These are phyloP conservation scores for Aspergillus funiculosus DNA, from an alignment of 495 filamentous ascomycete genomes.

Conservation along the genomic window DNA sequence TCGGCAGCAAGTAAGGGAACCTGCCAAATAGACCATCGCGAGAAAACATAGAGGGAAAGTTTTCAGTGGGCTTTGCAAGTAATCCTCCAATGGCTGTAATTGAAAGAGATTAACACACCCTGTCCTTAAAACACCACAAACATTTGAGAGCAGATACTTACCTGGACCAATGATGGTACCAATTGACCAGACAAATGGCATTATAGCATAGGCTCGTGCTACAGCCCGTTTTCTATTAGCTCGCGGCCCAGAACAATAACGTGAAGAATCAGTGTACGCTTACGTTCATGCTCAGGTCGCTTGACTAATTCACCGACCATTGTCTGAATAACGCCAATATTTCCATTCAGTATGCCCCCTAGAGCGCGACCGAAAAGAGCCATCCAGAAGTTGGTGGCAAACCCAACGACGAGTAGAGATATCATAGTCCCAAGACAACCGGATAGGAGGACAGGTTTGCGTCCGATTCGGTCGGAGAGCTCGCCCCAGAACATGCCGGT, in stretches of 20 bases:
- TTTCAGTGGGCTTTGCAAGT: slow-evolving; percentile 65
- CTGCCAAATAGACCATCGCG: slow-evolving; percentile 58
- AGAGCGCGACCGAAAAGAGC: slow-evolving; percentile 69
- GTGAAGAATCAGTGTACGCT: slow-evolving; percentile 26
- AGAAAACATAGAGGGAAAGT: slow-evolving; percentile 61
- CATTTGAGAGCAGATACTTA: slow-evolving; percentile 18
- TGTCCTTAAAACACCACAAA: background rate
- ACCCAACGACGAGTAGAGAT: slow-evolving; percentile 75
- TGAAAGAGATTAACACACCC: slow-evolving; percentile 18
- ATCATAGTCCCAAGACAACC: slow-evolving; percentile 76
- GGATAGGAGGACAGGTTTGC: slow-evolving; percentile 75
- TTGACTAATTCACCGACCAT: slow-evolving; percentile 82
- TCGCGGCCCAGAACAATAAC: too few relatives aligned
- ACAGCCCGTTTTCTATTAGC: slow-evolving; percentile 1
- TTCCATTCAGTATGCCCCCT: slow-evolving; percentile 78
- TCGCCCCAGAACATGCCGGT: slow-evolving; percentile 84
- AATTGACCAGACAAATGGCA: slow-evolving; percentile 86
- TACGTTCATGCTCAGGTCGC: slow-evolving; percentile 77
- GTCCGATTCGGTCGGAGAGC: slow-evolving; percentile 73
- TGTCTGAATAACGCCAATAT: slow-evolving; percentile 86
- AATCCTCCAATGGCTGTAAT: slow-evolving; percentile 62
- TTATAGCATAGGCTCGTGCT: slow-evolving; percentile 75
- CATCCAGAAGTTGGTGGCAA: slow-evolving; percentile 72
- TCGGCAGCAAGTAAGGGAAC: slow-evolving; percentile 80
- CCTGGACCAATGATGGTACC: slow-evolving; percentile 76